Evolutionary conservation across 2,329 filamentous ascomycete genomes (phyloP).

Genomic region (Penicillium sp.): DNA sequence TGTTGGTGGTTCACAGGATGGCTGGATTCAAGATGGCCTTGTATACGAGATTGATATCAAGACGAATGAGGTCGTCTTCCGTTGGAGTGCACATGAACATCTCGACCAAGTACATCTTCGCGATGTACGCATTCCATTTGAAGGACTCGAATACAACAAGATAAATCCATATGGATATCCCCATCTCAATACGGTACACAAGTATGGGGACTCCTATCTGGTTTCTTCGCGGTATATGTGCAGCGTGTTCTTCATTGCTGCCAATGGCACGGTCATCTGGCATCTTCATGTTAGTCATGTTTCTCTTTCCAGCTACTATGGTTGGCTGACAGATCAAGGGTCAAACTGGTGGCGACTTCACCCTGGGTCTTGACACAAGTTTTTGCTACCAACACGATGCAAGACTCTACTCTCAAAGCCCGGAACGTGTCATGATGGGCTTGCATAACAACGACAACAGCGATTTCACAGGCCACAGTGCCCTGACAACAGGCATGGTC

Average conservation of each 20-base stretch:
- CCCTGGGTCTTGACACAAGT: conserved; percentile 11
- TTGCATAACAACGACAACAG: conserved; percentile 29
- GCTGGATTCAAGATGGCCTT: conserved; percentile 28
- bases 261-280: conserved; percentile 25
- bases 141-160: conserved; percentile 7
- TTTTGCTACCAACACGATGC: conserved; percentile 32
- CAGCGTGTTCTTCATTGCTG: conserved; percentile 20
- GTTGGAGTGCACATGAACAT: conserved; percentile 29
- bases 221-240: conserved; percentile 22
- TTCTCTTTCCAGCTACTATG: not conserved
- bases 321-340: conserved; percentile 14
- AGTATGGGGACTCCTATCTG: conserved; percentile 21
- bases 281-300: conserved; percentile 17
- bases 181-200: conserved; percentile 22
- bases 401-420: conserved; percentile 26
- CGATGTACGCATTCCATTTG: conserved; percentile 11
- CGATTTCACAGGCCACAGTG: conserved; percentile 27
- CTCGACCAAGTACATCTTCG: conserved; percentile 16
- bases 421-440: conserved; percentile 24
- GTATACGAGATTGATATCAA: conserved; percentile 27
- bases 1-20: conserved; percentile 24
- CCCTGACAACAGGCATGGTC: conserved; percentile 20
- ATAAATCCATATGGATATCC: conserved; percentile 21
- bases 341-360: conserved; percentile 23
- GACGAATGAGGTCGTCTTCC: conserved; percentile 25